A percentile compares a stretch with the other conserved stretches of the same genome.
phyloP scores from a whole-genome alignment of 2,329 filamentous ascomycete genomes.

The Fusarium longipes region DNA sequence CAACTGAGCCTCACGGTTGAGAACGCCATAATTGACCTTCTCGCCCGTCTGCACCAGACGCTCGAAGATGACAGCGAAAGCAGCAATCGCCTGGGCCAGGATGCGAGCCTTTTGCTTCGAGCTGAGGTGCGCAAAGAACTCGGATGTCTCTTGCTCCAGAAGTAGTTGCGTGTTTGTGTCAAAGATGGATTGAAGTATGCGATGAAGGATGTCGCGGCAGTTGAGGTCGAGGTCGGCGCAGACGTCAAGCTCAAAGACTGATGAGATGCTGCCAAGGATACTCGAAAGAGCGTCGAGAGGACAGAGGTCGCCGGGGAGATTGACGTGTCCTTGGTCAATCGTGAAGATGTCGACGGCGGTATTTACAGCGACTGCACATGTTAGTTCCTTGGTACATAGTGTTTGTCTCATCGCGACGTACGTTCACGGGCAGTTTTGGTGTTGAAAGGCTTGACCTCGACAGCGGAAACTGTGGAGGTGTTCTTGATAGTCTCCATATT shows the following conservation, averaged over 20 bases:
- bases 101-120: constrained; percentile 43
- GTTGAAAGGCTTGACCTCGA: constrained; percentile 31
- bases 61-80: constrained; percentile 41
- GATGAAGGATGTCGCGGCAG: constrained; percentile 43
- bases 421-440: constrained; percentile 21
- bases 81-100: constrained; percentile 44
- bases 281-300: constrained; percentile 42
- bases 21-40: constrained; percentile 40
- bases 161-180: constrained; percentile 44
- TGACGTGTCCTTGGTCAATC: constrained; percentile 41
- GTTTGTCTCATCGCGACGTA: constrained; percentile 10
- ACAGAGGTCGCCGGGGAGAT: constrained; percentile 40
- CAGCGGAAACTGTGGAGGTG: constrained; percentile 31
- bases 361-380: constrained; percentile 36
- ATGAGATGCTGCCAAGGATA: constrained; percentile 39
- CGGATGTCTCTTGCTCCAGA: constrained; percentile 44
- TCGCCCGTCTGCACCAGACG: constrained; percentile 41
- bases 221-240: constrained; percentile 40
- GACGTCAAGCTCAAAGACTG: constrained; percentile 41
- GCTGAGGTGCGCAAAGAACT: constrained; percentile 43
- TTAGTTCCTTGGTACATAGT: constrained; percentile 21
- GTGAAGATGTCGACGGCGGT: constrained; percentile 40
- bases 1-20: constrained; percentile 45
- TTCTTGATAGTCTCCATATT: constrained; percentile 42
- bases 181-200: constrained; percentile 46